phyloP scores from a whole-genome alignment of 371 early-diverging fungal genomes.

The Basidiobolus meristosporus region DNA sequence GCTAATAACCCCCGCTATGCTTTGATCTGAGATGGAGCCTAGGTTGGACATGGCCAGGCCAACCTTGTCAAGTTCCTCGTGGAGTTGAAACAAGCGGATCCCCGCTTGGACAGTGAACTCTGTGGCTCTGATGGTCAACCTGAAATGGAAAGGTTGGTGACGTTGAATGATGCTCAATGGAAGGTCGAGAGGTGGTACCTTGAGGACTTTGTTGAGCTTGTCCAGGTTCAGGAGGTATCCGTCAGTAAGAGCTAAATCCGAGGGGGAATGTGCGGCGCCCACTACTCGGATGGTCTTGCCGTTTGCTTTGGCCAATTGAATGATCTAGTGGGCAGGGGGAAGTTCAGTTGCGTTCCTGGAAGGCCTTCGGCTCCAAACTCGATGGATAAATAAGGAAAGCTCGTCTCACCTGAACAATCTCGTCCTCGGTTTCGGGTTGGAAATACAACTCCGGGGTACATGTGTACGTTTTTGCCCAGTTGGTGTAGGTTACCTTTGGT shows the following conservation, averaged over 20 bases:
- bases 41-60: slow-evolving; percentile 50
- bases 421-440: slow-evolving; percentile 33
- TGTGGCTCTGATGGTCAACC: slow-evolving; percentile 19
- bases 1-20: slow-evolving; percentile 53
- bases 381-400: not conserved
- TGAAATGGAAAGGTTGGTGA: not conserved
- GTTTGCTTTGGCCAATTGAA: slow-evolving; percentile 16
- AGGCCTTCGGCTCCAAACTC: not conserved
- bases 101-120: slow-evolving; percentile 54
- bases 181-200: no score
- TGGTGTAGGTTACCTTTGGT: slow-evolving; percentile 20
- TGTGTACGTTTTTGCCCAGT: slow-evolving; percentile 59
- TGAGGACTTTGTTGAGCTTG: slow-evolving; percentile 30
- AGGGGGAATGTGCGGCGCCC: slow-evolving; percentile 68
- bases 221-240: slow-evolving; percentile 52
- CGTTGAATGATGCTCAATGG: not conserved
- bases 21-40: slow-evolving; percentile 72
- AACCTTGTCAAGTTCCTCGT: slow-evolving; percentile 26
- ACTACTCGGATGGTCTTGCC: slow-evolving; percentile 36
- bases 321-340: no score
- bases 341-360: not conserved
- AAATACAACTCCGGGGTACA: slow-evolving; percentile 38
- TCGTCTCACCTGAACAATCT: slow-evolving; percentile 30
- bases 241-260: slow-evolving; percentile 53
- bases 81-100: slow-evolving; percentile 38